A percentile compares a stretch with the other conserved stretches of the same genome.
phyloP scores from a whole-genome alignment of 441 rosid genomes.

The Erysimum pusillum region DNA sequence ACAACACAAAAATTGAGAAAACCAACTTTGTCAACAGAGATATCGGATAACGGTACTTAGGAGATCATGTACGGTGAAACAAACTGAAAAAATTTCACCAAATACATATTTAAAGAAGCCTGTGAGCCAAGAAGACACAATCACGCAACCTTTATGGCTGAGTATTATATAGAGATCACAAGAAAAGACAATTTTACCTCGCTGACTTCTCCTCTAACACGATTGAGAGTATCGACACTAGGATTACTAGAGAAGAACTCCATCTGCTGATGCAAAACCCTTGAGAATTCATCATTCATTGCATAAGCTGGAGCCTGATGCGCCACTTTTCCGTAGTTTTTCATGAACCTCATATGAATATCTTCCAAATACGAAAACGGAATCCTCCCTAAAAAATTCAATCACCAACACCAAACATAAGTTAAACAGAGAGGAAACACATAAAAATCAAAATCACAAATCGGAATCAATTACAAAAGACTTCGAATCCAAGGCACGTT shows the following conservation, averaged over 20 bases:
- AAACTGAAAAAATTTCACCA: neutral
- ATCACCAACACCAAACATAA: constrained; percentile 21
- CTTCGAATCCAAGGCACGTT: neutral
- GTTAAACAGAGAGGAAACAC: neutral
- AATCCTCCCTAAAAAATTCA: constrained; percentile 74
- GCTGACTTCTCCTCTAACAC: constrained; percentile 89
- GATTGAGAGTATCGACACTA: constrained; percentile 84
- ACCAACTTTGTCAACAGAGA: neutral
- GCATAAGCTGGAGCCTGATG: constrained; percentile 90
- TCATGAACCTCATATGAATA: constrained; percentile 94
- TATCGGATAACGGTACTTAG: neutral
- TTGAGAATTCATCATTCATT: constrained; percentile 96
- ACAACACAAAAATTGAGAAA: constrained; percentile 22
- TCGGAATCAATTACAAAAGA: constrained; percentile 1
- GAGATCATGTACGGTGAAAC: neutral
- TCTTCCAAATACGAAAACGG: constrained; percentile 98
- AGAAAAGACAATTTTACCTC: constrained; percentile 62
- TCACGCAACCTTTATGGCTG: neutral
- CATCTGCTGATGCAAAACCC: constrained; percentile 99
- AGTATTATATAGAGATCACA: neutral
- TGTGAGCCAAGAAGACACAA: neutral
- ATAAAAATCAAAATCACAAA: neutral
- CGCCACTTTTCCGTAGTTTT: constrained; percentile 89
- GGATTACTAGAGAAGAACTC: constrained; percentile 96
- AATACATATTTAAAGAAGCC: neutral